Evolutionary conservation across 495 filamentous ascomycete species (phyloP).

Genomic region (Neurospora sp.): DNA sequence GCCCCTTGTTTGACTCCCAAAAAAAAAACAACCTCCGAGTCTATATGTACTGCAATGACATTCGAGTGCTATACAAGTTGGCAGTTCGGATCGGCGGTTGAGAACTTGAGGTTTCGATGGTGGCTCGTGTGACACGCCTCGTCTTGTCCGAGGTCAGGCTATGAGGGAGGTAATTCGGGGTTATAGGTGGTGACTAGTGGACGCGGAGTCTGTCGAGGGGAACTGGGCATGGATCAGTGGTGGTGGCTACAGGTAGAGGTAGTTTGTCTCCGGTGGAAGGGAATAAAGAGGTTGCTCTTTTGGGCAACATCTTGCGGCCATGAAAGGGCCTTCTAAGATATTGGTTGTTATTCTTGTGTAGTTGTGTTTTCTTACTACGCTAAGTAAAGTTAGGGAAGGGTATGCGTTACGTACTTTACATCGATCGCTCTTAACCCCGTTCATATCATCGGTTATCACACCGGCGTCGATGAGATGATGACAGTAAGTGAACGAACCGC

Average conservation of each 20-base stretch:
- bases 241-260: background rate
- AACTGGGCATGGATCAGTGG: background rate
- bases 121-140: background rate
- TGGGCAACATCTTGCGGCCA: background rate
- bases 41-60: background rate
- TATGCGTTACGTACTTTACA: background rate
- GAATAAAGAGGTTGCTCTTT: background rate
- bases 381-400: background rate
- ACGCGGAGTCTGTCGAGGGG: background rate
- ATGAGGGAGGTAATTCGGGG: background rate
- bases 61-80: background rate
- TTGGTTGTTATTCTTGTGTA: background rate
- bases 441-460: background rate
- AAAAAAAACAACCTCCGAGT: background rate
- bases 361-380: background rate
- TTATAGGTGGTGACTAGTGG: background rate
- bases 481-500: background rate
- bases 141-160: background rate
- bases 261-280: background rate
- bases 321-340: background rate
- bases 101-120: background rate
- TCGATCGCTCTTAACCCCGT: background rate
- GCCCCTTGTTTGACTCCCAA: background rate
- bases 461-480: background rate
- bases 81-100: background rate